These are phyloP conservation scores for Santalum album DNA, from an alignment of 164 flowering plant genomes.

Conservation along the genomic window DNA sequence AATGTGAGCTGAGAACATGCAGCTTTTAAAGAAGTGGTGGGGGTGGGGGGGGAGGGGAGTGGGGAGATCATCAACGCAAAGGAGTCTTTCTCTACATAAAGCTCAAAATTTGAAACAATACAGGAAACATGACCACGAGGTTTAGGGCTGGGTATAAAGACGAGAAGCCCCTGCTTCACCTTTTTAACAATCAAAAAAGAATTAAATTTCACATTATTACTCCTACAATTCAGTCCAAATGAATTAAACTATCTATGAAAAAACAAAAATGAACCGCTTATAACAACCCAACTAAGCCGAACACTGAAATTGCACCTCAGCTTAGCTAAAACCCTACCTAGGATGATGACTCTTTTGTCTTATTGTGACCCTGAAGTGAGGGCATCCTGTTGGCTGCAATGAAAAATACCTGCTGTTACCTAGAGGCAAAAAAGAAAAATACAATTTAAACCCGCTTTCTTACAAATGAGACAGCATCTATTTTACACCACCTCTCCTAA, in stretches of 20 bases:
- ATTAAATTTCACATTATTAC: neutral
- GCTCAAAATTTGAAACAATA: no score
- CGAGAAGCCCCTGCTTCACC: no score
- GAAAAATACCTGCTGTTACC: constrained; percentile 4
- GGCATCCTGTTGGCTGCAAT: constrained; percentile 6
- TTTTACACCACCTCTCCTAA: constrained; percentile 24
- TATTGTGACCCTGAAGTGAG: neutral
- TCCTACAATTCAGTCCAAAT: neutral
- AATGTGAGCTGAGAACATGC: no score
- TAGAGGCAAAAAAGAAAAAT: constrained; percentile 19
- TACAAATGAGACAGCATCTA: constrained; percentile 11
- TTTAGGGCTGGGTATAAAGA: no score
- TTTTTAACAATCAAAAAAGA: no score
- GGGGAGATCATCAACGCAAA: no score
- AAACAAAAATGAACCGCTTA: neutral
- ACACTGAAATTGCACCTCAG: constrained; percentile 22
- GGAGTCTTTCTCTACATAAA: no score
- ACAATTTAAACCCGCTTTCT: constrained; percentile 5
- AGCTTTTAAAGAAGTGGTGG: no score
- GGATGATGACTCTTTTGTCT: constrained; percentile 1
- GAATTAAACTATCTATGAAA: neutral
- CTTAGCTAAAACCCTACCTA: constrained; percentile 8
- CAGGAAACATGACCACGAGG: no score
- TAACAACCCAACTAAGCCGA: constrained; percentile 20
- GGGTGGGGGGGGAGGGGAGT: no score